Evolutionary conservation across 2,329 filamentous ascomycete genomes (phyloP), one percentile per base, ranked within the genome.

Genomic region (Plectosphaerella sp.): DNA sequence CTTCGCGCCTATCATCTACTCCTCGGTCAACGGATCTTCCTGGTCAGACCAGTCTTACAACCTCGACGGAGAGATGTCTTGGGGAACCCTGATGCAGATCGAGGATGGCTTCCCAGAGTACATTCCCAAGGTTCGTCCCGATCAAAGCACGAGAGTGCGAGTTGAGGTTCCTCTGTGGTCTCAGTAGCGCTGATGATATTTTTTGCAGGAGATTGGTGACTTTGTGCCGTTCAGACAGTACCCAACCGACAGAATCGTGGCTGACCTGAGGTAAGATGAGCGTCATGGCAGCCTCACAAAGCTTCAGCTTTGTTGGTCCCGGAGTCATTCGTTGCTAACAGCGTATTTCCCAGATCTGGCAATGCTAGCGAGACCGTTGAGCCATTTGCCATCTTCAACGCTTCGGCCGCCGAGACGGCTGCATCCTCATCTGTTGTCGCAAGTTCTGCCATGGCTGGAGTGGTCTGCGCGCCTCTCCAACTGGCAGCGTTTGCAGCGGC

Each of bases 31-130:
- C 41, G 35, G 25, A 20, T 48, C 39, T 7, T 14, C 37, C 14
- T 39, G 37, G 37, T 15, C 15, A 7, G n/a, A 39, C 4, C 20
- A 9, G 10, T 48, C 49, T 10, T 47, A 52, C 12, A 24, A 54
- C 1, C 15, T 46, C 14, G 20, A 52, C 16, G 45, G 45, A 15
- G 48, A 54, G 22, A 22, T 45, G 7, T 52, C 49, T 4, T 54
- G 52, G 52, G 52, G 46, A 15, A 52, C 35, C 2, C 35, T 52
- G 16, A 43, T 16, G 1, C 46, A 54, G 24, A 52, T 52, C 3
- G 46, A 39, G 1, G 52, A 54, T 11, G 43, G 49, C 35, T 54
- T 54, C 22, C 49, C 49, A 1, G 41, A 46, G 41, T 48, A 51
- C 8, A 45, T 54, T 12, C 52, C 52, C 9, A 51, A 51, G 16